A percentile compares a stretch with the other conserved stretches of the same genome.
phyloP scores from a whole-genome alignment of 139 green algal species.

The Chlamydomonas eustigma region DNA sequence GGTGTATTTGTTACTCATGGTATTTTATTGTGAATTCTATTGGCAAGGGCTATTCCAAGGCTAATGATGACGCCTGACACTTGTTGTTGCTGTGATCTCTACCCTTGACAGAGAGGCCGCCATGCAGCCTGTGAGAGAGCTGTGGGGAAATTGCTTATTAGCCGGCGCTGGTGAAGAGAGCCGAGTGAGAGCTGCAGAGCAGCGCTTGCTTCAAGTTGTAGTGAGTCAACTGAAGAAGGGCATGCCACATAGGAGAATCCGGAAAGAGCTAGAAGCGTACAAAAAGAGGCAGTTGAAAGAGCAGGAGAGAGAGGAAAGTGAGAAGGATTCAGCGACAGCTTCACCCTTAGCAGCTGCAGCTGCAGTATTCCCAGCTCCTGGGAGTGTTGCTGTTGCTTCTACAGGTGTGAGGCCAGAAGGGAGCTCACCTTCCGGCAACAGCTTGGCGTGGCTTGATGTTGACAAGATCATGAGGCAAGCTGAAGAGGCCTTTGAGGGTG shows the following conservation, averaged over 20 bases:
- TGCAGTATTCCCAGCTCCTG: conserved; percentile 2
- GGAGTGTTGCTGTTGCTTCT: not conserved
- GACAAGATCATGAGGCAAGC: conserved; percentile 1
- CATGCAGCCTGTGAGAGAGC: conserved; percentile 48
- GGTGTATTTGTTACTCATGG: no score
- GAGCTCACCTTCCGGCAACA: conserved; percentile 1
- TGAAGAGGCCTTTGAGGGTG: not conserved
- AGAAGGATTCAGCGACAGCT: conserved; percentile 9
- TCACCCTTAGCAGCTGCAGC: conserved; percentile 29
- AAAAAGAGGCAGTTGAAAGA: not conserved
- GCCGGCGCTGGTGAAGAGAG: not conserved
- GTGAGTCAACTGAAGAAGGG: not conserved
- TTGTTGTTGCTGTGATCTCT: no score
- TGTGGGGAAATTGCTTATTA: conserved; percentile 38
- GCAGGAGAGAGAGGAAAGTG: not conserved
- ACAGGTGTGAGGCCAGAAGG: not conserved
- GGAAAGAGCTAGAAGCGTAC: conserved; percentile 34
- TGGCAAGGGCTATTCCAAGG: no score
- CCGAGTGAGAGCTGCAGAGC: conserved; percentile 11
- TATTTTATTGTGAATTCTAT: no score
- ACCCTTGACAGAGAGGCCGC: conserved; percentile 32
- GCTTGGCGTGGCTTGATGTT: conserved; percentile 9
- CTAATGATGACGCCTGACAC: no score
- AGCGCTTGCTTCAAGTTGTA: conserved; percentile 22
- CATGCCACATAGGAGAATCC: conserved; percentile 5